A percentile compares a stretch with the other conserved stretches of the same genome.
Conservation (phyloP, 208 protist species). For the Trypanosoma mega region DNA sequence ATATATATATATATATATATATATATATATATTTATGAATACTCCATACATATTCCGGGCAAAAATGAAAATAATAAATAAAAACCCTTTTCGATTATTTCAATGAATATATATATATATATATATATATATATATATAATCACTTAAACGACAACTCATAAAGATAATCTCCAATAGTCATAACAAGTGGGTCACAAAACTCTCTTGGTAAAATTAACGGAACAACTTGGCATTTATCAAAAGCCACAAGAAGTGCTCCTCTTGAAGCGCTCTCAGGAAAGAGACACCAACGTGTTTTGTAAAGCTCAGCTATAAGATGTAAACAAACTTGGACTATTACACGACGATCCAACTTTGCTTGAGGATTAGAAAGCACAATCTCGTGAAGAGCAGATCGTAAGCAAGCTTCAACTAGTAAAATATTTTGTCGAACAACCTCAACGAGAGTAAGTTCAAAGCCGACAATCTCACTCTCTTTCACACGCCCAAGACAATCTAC, state of each 20-base stretch:
- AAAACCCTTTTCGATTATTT: not conserved
- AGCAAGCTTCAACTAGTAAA: constrained; percentile 69
- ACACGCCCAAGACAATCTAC: constrained; percentile 12
- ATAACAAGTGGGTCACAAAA: constrained; percentile 15
- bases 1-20: constrained; percentile 4
- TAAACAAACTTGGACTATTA: constrained; percentile 50
- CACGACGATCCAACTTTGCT: constrained; percentile 32
- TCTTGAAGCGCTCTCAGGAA: constrained; percentile 58
- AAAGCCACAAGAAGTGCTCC: constrained; percentile 48
- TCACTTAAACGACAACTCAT: not conserved
- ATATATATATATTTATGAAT: constrained; percentile 11
- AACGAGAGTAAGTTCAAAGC: constrained; percentile 59
- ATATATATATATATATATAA: constrained; percentile 9
- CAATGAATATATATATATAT: constrained; percentile 1
- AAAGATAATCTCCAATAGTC: constrained; percentile 22
- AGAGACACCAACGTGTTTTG: constrained; percentile 48
- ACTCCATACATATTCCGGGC: constrained; percentile 11
- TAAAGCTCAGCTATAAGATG: constrained; percentile 57
- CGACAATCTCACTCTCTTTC: constrained; percentile 54
- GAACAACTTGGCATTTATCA: constrained; percentile 20
- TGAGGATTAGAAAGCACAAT: constrained; percentile 25
- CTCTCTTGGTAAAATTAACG: constrained; percentile 6
- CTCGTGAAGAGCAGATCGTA: constrained; percentile 54
- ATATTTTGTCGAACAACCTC: constrained; percentile 59
- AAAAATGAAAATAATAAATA: constrained; percentile 11